Base-by-base conservation (phyloP, 176 grass and related monocot genomes). In the Raddia guianensis region DNA sequence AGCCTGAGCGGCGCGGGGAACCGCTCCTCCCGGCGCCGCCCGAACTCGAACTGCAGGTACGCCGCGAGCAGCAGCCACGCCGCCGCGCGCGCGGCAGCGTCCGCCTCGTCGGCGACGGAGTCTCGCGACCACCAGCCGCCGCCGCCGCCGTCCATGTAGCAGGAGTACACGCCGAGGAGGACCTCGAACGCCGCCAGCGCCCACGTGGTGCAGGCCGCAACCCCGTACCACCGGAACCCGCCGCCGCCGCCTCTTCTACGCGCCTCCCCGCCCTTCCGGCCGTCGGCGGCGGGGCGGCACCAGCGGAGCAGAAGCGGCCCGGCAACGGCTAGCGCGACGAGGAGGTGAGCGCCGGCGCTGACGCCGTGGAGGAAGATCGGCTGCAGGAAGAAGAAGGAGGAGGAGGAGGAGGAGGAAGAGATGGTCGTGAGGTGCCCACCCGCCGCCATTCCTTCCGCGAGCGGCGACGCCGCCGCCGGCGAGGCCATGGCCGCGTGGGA, bases 31-130 rank as follows among this genome's bases (percentile, higher is more conserved):
- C 82, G 74, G 9, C 57, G 66, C 64, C 61, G 49, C 13, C 73
- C 73, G 74, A 85, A 81, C 20, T 73, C 46, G 53, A 82, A 78
- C 64, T 83, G 87, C 73, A 92, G 49, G 72, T 94, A 92, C 48
- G 79, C 80, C 7, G 81, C 70, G 53, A 92, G 80, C 4, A 93
- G 86, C 72, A 94, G 63, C 88, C 92, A 98, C 12, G 81, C 83
- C 65, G 80, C 82, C 0, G 59, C 82, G 59, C 91, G 82, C 16
- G 80, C 35, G 43, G 44, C 87, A 2, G 79, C 66, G 75, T 98
- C 91, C 63, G 44, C 55, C 18, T 85, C 57, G 0, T 9, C 72
- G 18, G 35, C 58, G 20, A 80, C 27, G 50, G 47, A 75, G n/a
- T 71, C 84, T 16, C 34, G n/a, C 73, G 77, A 13, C 92, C 88